A percentile compares a stretch with the other conserved stretches of the same genome.
phyloP scores from a whole-genome alignment of 768 basidiomycete species.

The Boletus rubroflammeus region DNA sequence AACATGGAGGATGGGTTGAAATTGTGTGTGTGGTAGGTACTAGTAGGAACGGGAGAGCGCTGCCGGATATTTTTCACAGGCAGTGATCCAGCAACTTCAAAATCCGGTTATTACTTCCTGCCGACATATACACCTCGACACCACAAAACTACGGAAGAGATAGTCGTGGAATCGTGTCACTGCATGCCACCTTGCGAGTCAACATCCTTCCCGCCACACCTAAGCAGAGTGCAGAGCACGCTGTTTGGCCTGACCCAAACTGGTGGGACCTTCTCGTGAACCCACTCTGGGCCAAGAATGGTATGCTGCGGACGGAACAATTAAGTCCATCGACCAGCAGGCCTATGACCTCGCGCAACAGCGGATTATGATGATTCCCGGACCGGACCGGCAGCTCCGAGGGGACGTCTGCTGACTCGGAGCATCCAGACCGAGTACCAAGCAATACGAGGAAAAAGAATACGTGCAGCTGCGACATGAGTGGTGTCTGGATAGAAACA shows the following conservation, averaged over 20 bases:
- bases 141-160: slow-evolving; percentile 9
- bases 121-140: not conserved
- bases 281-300: slow-evolving; percentile 37
- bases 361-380: not conserved
- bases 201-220: not conserved
- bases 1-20: slow-evolving; percentile 44
- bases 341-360: not conserved
- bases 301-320: slow-evolving; percentile 53
- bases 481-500: slow-evolving; percentile 54
- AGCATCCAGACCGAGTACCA: not conserved
- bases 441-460: not conserved
- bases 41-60: not conserved
- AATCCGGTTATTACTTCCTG: too few relatives aligned
- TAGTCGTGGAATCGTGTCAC: not conserved
- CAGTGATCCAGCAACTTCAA: not conserved
- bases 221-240: not conserved
- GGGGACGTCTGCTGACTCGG: not conserved
- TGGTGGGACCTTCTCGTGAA: slow-evolving; percentile 31
- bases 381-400: not conserved
- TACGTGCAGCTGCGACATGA: slow-evolving; percentile 6
- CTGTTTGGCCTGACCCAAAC: not conserved
- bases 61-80: slow-evolving; percentile 1
- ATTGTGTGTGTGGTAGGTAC: not conserved
- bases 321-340: slow-evolving; percentile 57
- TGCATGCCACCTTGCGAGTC: not conserved